Evolutionary conservation across 176 grass and related monocot genomes (phyloP).

Genomic region (Carex cristatella): DNA sequence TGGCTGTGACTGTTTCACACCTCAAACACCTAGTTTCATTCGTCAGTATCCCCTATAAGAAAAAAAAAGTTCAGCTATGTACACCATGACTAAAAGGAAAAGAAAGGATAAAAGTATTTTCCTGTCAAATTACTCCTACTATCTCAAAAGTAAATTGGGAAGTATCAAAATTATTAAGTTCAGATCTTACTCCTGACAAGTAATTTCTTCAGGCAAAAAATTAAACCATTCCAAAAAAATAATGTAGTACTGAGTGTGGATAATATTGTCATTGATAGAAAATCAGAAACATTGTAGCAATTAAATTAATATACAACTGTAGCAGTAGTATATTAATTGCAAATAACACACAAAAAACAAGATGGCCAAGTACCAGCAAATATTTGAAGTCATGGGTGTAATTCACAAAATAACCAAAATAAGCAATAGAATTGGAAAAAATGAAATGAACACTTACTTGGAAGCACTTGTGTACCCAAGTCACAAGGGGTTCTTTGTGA

Average conservation of each 20-base stretch:
- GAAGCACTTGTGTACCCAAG: conserved; percentile 92
- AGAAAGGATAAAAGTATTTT: conserved; percentile 5
- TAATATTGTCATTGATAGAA: neutral
- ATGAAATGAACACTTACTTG: conserved; percentile 46
- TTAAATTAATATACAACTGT: neutral
- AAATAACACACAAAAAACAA: neutral
- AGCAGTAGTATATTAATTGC: neutral
- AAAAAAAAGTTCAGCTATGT: neutral
- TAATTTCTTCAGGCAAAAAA: neutral
- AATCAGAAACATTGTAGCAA: neutral
- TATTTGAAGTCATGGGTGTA: neutral
- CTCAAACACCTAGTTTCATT: conserved; percentile 93
- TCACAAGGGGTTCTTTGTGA: conserved; percentile 60
- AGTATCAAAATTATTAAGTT: neutral
- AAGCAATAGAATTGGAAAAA: neutral
- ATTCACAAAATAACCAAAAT: neutral
- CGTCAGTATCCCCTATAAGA: conserved; percentile 83
- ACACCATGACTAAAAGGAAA: conserved; percentile 8
- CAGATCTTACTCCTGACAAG: neutral
- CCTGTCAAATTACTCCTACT: neutral
- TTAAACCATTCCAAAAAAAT: neutral
- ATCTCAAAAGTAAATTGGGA: neutral
- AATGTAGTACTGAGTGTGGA: neutral
- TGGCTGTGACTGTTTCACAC: conserved; percentile 97
- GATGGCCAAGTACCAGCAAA: neutral